A percentile compares a stretch with the other conserved stretches of the same genome.
These are phyloP conservation scores for Diaporthe australafricana DNA, from an alignment of 2,329 filamentous ascomycete genomes.

Conservation along the genomic window DNA sequence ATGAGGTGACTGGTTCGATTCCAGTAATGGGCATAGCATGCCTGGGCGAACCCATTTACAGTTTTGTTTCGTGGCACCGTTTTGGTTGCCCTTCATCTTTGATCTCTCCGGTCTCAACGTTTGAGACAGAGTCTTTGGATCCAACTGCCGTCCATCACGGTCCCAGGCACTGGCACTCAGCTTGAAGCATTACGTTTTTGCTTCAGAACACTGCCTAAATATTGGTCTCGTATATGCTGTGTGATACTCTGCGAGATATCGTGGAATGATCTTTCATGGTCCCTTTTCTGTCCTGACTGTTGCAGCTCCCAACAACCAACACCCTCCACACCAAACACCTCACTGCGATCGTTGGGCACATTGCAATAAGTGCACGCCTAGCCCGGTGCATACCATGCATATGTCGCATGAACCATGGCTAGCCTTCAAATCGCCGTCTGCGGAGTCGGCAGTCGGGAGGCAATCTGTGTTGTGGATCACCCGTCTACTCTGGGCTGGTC, in stretches of 20 bases:
- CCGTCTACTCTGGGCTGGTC: no score
- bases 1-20: slow-evolving; percentile 38
- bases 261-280: not conserved
- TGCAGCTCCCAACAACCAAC: not conserved
- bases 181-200: not conserved
- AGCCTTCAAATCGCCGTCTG: not conserved
- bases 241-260: not conserved
- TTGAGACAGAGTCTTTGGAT: no score
- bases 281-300: not conserved
- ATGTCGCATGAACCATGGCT: not conserved
- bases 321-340: no score
- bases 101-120: no score
- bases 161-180: no score
- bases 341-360: not conserved
- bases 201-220: not conserved
- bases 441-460: slow-evolving; percentile 15
- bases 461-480: not conserved
- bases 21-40: slow-evolving; percentile 30
- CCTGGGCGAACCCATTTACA: not conserved
- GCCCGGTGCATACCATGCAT: not conserved
- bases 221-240: slow-evolving; percentile 4
- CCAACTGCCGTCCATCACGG: no score
- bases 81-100: no score
- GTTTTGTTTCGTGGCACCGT: not conserved
- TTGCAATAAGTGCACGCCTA: not conserved